Percentiles rank a stretch among this genome's conserved stretches.
phyloP scores from a whole-genome alignment of 163 green algal genomes.

The Prototheca cutis region DNA sequence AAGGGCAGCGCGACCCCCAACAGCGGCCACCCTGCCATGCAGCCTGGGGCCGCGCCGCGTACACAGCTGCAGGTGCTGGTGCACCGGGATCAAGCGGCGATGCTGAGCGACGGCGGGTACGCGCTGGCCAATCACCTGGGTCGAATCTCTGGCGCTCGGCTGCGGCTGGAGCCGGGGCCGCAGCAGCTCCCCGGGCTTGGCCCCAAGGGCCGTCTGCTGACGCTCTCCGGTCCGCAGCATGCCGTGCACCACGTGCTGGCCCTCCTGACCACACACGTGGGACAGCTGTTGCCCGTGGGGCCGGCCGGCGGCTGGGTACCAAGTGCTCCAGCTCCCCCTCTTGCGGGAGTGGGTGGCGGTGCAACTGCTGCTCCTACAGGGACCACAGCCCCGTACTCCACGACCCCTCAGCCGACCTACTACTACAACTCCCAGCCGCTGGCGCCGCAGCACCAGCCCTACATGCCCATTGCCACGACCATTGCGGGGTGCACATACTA shows the following conservation, averaged over 20 bases:
- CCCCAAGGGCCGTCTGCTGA: neutral
- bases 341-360: no score
- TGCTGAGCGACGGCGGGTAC: conserved; percentile 6
- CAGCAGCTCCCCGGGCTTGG: neutral
- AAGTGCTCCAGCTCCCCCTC: no score
- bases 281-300: no score
- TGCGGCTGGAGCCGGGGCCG: neutral
- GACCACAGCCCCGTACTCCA: no score
- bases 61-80: conserved; percentile 1
- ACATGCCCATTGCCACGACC: no score
- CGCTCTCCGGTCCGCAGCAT: neutral
- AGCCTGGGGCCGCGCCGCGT: neutral
- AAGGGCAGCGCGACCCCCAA: no score
- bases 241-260: neutral
- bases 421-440: no score
- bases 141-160: neutral
- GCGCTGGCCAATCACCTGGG: neutral
- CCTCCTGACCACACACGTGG: conserved; percentile 6
- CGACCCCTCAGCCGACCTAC: no score
- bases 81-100: conserved; percentile 5
- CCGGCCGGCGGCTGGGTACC: no score
- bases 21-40: neutral
- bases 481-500: no score
- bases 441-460: no score
- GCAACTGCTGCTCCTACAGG: no score